Conservation (phyloP, 768 basidiomycete species). For the Leccinum boreale region DNA sequence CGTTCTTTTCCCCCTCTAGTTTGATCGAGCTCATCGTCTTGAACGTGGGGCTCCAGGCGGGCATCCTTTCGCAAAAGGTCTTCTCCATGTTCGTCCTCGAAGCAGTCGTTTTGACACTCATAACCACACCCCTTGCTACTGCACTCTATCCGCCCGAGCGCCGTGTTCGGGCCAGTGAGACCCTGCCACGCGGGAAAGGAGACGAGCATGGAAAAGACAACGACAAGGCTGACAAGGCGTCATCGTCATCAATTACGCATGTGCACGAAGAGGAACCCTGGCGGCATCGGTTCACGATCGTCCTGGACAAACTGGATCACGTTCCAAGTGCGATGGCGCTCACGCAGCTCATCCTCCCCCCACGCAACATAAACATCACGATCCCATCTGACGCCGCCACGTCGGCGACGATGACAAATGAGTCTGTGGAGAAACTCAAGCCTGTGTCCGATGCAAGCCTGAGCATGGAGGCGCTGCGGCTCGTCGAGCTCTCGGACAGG, state of each 20-base stretch:
- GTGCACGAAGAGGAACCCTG: slow-evolving; percentile 22
- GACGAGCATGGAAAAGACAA: slow-evolving; percentile 28
- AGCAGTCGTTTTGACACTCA: slow-evolving; percentile 76
- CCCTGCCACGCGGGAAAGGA: slow-evolving; percentile 17
- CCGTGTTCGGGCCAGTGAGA: slow-evolving; percentile 44
- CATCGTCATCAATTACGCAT: background rate
- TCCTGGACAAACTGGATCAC: slow-evolving; percentile 91
- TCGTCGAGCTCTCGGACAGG: slow-evolving; percentile 78
- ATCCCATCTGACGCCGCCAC: background rate
- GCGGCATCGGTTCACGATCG: slow-evolving; percentile 72
- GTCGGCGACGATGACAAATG: slow-evolving; percentile 8
- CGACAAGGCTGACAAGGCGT: slow-evolving; percentile 4
- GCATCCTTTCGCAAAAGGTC: slow-evolving; percentile 70
- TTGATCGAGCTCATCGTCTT: slow-evolving; percentile 93
- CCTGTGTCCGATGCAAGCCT: slow-evolving; percentile 36
- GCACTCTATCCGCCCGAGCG: slow-evolving; percentile 61
- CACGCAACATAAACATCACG: slow-evolving; percentile 5
- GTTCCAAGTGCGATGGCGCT: slow-evolving; percentile 88
- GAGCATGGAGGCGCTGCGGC: slow-evolving; percentile 68
- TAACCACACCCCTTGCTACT: slow-evolving; percentile 76
- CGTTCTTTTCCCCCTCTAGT: slow-evolving; percentile 34
- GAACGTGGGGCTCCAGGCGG: slow-evolving; percentile 84
- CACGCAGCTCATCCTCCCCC: slow-evolving; percentile 70
- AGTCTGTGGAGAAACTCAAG: slow-evolving; percentile 5
- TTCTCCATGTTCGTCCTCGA: slow-evolving; percentile 96